phyloP scores from a whole-genome alignment of 768 basidiomycete species.

The Rhodocollybia butyracea region DNA sequence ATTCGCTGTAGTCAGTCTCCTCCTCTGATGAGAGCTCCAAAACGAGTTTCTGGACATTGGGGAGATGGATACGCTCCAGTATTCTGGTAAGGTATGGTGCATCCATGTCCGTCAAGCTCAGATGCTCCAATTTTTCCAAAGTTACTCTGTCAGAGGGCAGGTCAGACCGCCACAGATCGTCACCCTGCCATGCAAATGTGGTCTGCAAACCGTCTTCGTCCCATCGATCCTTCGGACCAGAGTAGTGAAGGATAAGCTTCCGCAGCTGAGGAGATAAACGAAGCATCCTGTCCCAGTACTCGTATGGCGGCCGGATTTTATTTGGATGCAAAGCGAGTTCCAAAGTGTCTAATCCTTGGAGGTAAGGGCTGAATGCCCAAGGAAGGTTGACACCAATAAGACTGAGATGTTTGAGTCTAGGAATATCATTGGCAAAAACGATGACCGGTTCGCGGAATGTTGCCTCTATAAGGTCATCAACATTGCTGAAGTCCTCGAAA shows the following conservation, averaged over 20 bases:
- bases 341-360: constrained; percentile 44
- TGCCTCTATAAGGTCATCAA: constrained; percentile 49
- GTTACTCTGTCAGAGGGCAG: background rate
- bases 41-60: background rate
- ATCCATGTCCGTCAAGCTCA: constrained; percentile 7
- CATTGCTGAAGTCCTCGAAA: constrained; percentile 52
- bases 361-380: constrained; percentile 50
- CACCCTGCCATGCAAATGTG: constrained; percentile 6
- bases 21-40: constrained; percentile 5
- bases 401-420: constrained; percentile 50
- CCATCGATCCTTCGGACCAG: constrained; percentile 39
- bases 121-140: background rate
- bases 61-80: constrained; percentile 1
- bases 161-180: constrained; percentile 6
- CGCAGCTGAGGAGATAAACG: constrained; percentile 43
- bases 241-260: constrained; percentile 53
- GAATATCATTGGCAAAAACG: constrained; percentile 52
- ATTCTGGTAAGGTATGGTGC: background rate
- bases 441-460: constrained; percentile 58
- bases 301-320: constrained; percentile 53
- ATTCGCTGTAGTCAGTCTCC: constrained; percentile 4
- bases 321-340: constrained; percentile 61
- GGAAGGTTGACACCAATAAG: constrained; percentile 66
- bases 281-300: constrained; percentile 54
- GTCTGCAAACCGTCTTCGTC: background rate